Conservation (phyloP, 2,329 filamentous ascomycete species). For the Fusarium chaquense region DNA sequence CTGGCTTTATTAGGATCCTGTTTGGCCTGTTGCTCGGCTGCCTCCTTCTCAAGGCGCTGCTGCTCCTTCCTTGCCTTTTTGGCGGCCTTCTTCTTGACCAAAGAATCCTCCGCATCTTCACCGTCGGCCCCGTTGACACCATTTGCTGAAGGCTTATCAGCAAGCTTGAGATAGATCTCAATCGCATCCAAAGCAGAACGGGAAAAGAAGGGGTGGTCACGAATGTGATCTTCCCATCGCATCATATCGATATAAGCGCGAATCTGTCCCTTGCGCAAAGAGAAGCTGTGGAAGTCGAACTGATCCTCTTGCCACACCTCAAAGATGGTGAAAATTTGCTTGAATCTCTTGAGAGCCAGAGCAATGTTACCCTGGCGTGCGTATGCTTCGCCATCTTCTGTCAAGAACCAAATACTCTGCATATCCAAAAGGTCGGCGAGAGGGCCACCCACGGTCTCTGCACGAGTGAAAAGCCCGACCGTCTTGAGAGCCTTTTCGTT, state of each 20-base stretch:
- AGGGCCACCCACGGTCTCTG: slow-evolving; percentile 88
- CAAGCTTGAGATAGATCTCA: slow-evolving; percentile 81
- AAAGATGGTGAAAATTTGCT: slow-evolving; percentile 90
- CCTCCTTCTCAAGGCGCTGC: slow-evolving; percentile 75
- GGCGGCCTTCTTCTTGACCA: slow-evolving; percentile 85
- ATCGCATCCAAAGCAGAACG: slow-evolving; percentile 85
- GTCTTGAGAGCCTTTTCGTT: slow-evolving; percentile 88
- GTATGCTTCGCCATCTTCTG: slow-evolving; percentile 93
- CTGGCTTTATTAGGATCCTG: slow-evolving; percentile 84
- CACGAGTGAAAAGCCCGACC: slow-evolving; percentile 93
- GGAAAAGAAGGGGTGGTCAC: slow-evolving; percentile 93
- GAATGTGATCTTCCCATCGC: slow-evolving; percentile 91
- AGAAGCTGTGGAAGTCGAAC: slow-evolving; percentile 98
- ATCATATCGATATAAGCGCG: slow-evolving; percentile 96
- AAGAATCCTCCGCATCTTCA: slow-evolving; percentile 66
- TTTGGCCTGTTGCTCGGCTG: slow-evolving; percentile 81
- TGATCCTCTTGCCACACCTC: slow-evolving; percentile 98
- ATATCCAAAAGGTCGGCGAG: slow-evolving; percentile 94
- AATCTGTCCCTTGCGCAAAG: slow-evolving; percentile 95
- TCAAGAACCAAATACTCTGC: slow-evolving; percentile 98
- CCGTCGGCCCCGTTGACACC: slow-evolving; percentile 69
- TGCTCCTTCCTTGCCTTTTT: slow-evolving; percentile 90
- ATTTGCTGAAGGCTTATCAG: slow-evolving; percentile 78
- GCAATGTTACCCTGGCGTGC: slow-evolving; percentile 84
- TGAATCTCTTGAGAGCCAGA: slow-evolving; percentile 91